A percentile compares a stretch with the other conserved stretches of the same genome.
Evolutionary conservation across 2,329 filamentous ascomycete genomes (phyloP).

Genomic region (Pezicula carpinea): DNA sequence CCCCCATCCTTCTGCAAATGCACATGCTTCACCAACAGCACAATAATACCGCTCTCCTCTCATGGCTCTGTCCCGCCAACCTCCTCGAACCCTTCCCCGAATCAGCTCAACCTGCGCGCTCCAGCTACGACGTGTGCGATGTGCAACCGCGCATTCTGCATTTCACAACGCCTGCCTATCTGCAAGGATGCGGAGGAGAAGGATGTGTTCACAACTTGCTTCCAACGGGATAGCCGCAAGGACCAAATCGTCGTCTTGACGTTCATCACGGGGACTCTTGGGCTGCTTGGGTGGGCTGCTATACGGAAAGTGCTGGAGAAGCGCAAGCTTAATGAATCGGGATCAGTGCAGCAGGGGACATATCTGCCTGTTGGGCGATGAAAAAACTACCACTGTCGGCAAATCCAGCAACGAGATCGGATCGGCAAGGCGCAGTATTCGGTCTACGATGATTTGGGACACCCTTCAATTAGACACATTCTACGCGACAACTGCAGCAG

Average conservation of each 20-base stretch:
- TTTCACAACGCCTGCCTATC: slow-evolving; percentile 54
- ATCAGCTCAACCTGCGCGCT: slow-evolving; percentile 21
- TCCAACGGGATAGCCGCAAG: slow-evolving; percentile 63
- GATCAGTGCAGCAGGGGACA: slow-evolving; percentile 14
- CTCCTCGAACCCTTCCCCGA: slow-evolving; percentile 11
- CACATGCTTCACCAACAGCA: slow-evolving; percentile 66
- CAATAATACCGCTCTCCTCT: slow-evolving; percentile 53
- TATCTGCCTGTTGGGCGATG: slow-evolving; percentile 20
- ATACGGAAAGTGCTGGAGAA: slow-evolving; percentile 44
- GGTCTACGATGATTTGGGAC: no score
- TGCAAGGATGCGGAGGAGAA: slow-evolving; percentile 58
- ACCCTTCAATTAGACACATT: no score
- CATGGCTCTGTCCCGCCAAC: slow-evolving; percentile 20
- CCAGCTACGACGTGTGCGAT: slow-evolving; percentile 48
- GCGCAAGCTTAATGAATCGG: slow-evolving; percentile 25
- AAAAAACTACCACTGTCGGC: background rate
- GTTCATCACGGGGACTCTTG: slow-evolving; percentile 55
- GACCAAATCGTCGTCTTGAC: slow-evolving; percentile 63
- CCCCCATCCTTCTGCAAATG: slow-evolving; percentile 66
- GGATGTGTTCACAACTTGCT: slow-evolving; percentile 59
- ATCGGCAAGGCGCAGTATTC: no score
- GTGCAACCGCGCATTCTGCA: slow-evolving; percentile 62
- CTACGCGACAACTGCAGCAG: no score
- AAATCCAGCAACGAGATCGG: no score
- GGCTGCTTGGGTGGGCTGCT: slow-evolving; percentile 56